Percentiles rank a stretch among this genome's conserved stretches.
Conservation (phyloP, 306 rosid genomes). For the Begonia loranthoides region DNA sequence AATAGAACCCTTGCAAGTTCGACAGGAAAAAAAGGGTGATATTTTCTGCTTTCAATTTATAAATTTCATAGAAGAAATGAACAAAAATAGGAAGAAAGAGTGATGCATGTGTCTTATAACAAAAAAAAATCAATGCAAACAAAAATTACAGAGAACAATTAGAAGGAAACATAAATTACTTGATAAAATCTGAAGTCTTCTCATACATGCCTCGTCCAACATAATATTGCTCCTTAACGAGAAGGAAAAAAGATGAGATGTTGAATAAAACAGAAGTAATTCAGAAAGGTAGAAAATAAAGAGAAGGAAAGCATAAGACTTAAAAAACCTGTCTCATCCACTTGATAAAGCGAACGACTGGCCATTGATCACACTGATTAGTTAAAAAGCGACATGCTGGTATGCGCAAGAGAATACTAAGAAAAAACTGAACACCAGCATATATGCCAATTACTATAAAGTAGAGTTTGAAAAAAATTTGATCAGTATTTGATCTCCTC, state of each 20-base stretch:
- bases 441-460: conserved; percentile 58
- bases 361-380: conserved; percentile 79
- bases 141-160: neutral
- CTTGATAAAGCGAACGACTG: conserved; percentile 68
- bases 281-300: conserved; percentile 4
- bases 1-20: no score
- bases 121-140: neutral
- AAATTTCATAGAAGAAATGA: no score
- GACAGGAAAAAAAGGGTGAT: no score
- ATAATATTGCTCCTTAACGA: conserved; percentile 71
- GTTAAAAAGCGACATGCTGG: conserved; percentile 73
- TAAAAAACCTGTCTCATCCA: conserved; percentile 91
- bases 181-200: conserved; percentile 73
- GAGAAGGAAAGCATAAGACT: conserved; percentile 7
- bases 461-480: conserved; percentile 42
- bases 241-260: conserved; percentile 6
- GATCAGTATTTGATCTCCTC: conserved; percentile 32
- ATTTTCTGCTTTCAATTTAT: no score
- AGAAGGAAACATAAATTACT: conserved; percentile 29
- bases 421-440: conserved; percentile 73
- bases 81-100: no score
- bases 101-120: no score
- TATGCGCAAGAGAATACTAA: conserved; percentile 78
- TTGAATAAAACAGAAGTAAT: conserved; percentile 4
- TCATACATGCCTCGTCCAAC: conserved; percentile 98